Percentiles rank a stretch among this genome's conserved stretches.
phyloP scores from a whole-genome alignment of 441 rosid genomes.

The Hura crepitans region DNA sequence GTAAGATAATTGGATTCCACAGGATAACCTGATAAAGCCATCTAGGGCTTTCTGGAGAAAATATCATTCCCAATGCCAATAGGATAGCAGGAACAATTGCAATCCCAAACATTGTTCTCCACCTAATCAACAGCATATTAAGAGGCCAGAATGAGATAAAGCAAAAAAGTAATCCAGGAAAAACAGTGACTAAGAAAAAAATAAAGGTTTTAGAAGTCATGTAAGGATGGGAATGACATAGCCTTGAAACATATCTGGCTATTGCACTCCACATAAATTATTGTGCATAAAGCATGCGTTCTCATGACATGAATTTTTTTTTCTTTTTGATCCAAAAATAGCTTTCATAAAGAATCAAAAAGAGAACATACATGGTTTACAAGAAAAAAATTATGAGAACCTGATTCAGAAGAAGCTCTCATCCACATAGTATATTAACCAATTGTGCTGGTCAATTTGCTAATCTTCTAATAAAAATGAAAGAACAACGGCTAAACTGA shows the following conservation, averaged over 20 bases:
- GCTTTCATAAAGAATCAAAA: too few relatives aligned
- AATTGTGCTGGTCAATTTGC: too few relatives aligned
- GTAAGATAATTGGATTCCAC: neutral
- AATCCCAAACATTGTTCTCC: slow-evolving; percentile 96
- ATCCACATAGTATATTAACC: too few relatives aligned
- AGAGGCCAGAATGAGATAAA: slow-evolving; percentile 2
- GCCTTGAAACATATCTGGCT: neutral
- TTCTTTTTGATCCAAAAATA: too few relatives aligned
- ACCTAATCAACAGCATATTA: slow-evolving; percentile 46
- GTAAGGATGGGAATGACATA: neutral
- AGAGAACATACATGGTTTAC: too few relatives aligned
- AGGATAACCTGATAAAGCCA: slow-evolving; percentile 90
- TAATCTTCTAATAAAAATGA: too few relatives aligned
- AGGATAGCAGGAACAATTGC: slow-evolving; percentile 79
- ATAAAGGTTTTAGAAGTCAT: neutral
- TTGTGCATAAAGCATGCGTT: slow-evolving; percentile 1
- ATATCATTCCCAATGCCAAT: slow-evolving; percentile 77
- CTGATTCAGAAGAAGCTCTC: too few relatives aligned
- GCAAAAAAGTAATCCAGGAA: neutral
- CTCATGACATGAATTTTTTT: too few relatives aligned
- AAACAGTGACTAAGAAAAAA: neutral
- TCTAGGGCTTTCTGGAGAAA: slow-evolving; percentile 98
- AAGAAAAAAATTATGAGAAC: too few relatives aligned
- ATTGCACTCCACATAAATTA: neutral
- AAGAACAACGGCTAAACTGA: too few relatives aligned